Evolutionary conservation across 306 rosid species (phyloP), one percentile per base, ranked within the genome.

Genomic region (Sicyos baderoa): DNA sequence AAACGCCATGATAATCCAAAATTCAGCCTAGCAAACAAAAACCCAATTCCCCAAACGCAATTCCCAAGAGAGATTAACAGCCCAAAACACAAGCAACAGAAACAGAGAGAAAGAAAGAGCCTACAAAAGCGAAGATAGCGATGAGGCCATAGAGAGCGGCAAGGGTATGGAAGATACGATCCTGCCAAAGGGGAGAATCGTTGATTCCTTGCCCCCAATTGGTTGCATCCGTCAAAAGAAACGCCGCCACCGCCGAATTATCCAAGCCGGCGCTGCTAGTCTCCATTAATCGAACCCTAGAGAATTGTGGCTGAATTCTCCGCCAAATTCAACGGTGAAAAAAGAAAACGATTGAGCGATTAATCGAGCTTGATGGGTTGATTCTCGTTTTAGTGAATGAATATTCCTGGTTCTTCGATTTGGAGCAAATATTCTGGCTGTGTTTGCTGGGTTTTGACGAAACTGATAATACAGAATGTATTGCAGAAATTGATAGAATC

Each of bases 171-270:
- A 86, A 90, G 54, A 85, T 80, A 25, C 90, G 95, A 72, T 90
- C 90, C 78, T 94, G 99, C 97, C 97, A 90, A 7, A 85, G 37
- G 32, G 71, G 81, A 19, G 99, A 94, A 0, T 44, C 50, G 74
- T 94, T 88, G 83, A 94, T 82, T 27, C 85, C 88, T 45, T 79
- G 80, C 99, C 99, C 90, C 97, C 97, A 94, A 76, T 59, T 75
- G 23, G 87, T 77, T 6, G 96, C 79, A 12, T 81, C 84, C 4
- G 79, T 82, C 32, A 89, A 79, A 74, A 75, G 48, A 60, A 80
- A 52, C 17, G 92, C 88, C n/a, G 79, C 60, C 65, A 83, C 84
- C 78, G 78, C 86, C 83, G 83, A 52, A 79, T 73, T 35, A 51
- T 18, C 60, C 58, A 44, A 16, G 81, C n/a, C 62, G 62, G 40